A percentile compares a stretch with the other conserved stretches of the same genome.
These are phyloP conservation scores for Simplicillium sp. DNA, from an alignment of 2,329 filamentous ascomycete species.

Conservation along the genomic window DNA sequence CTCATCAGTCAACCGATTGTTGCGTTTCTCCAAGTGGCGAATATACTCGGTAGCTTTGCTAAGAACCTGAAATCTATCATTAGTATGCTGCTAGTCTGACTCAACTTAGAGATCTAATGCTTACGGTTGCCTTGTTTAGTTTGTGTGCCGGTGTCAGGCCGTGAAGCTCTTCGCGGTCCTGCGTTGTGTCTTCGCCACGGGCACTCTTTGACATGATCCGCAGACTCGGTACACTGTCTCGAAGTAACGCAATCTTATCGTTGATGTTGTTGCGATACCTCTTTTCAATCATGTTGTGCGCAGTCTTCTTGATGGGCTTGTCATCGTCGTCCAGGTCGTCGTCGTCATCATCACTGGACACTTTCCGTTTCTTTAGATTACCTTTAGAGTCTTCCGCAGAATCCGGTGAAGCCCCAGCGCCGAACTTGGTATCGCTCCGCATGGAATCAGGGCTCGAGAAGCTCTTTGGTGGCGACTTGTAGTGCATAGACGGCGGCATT, in stretches of 20 bases:
- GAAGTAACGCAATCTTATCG: slow-evolving; percentile 87
- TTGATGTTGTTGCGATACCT: slow-evolving; percentile 93
- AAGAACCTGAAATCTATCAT: slow-evolving; percentile 45
- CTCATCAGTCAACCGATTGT: slow-evolving; percentile 72
- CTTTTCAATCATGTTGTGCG: slow-evolving; percentile 98
- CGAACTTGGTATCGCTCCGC: slow-evolving; percentile 35
- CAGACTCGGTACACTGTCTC: slow-evolving; percentile 85
- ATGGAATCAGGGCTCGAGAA: slow-evolving; percentile 49
- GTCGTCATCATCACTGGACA: slow-evolving; percentile 43
- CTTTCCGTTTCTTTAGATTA: slow-evolving; percentile 58
- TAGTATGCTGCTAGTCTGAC: slow-evolving; percentile 3
- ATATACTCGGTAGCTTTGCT: slow-evolving; percentile 97
- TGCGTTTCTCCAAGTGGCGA: slow-evolving; percentile 82
- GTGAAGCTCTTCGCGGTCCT: slow-evolving; percentile 65
- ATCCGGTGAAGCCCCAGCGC: slow-evolving; percentile 51
- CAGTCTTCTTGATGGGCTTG: slow-evolving; percentile 65
- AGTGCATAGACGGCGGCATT: slow-evolving; percentile 54
- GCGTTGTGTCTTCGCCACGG: slow-evolving; percentile 56
- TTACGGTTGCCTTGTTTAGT: slow-evolving; percentile 89
- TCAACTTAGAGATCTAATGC: slow-evolving; percentile 6
- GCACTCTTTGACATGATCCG: slow-evolving; percentile 72
- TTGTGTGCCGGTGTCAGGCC: slow-evolving; percentile 84
- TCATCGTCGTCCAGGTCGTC: slow-evolving; percentile 5
- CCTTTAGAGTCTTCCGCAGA: slow-evolving; percentile 33
- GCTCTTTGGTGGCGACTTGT: slow-evolving; percentile 48